A percentile compares a stretch with the other conserved stretches of the same genome.
phyloP scores from a whole-genome alignment of 1,284 basidiomycete species.

The Marasmius oreades region DNA sequence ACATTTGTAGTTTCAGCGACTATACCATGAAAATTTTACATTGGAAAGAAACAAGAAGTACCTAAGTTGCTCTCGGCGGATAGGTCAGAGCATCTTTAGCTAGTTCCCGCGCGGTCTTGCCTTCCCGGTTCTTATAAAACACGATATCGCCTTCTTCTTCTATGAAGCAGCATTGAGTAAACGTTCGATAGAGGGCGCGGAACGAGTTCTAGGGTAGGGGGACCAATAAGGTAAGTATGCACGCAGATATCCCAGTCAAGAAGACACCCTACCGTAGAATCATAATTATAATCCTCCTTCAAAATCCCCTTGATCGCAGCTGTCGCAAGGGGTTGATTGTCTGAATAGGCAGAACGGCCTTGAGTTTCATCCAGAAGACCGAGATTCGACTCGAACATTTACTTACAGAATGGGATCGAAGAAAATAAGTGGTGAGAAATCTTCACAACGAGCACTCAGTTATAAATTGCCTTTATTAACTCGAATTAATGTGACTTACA shows the following conservation, averaged over 20 bases:
- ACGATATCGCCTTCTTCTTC: slow-evolving; percentile 62
- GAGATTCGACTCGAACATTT: too few relatives aligned
- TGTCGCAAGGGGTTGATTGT: slow-evolving; percentile 47
- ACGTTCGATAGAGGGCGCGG: slow-evolving; percentile 41
- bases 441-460: not conserved
- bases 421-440: slow-evolving; percentile 40
- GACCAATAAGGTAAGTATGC: slow-evolving; percentile 16
- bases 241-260: too few relatives aligned
- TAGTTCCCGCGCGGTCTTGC: slow-evolving; percentile 33
- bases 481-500: slow-evolving; percentile 30
- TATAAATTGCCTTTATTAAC: not conserved
- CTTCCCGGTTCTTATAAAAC: slow-evolving; percentile 60
- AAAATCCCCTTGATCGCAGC: slow-evolving; percentile 39
- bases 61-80: not conserved
- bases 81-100: slow-evolving; percentile 13
- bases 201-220: slow-evolving; percentile 33
- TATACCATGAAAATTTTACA: too few relatives aligned
- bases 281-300: slow-evolving; percentile 45
- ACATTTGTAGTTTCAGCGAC: too few relatives aligned
- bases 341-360: not conserved
- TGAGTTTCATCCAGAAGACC: slow-evolving; percentile 20
- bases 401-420: slow-evolving; percentile 47
- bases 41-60: too few relatives aligned
- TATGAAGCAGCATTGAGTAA: slow-evolving; percentile 50
- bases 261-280: too few relatives aligned